These are phyloP conservation scores for Mycosphaerella arachidis DNA, from an alignment of 2,329 filamentous ascomycete species.

Conservation along the genomic window DNA sequence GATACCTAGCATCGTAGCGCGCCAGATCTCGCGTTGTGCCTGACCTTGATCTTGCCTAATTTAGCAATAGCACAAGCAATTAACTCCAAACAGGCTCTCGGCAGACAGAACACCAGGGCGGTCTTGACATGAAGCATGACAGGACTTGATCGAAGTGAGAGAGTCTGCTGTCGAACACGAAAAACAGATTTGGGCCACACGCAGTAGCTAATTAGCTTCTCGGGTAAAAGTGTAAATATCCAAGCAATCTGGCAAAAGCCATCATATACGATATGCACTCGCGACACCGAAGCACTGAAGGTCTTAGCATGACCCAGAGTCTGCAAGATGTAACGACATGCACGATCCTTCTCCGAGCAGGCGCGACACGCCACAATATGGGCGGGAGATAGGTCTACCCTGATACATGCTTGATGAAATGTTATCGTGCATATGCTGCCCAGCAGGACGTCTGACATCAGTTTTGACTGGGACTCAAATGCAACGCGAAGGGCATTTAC, in stretches of 20 bases:
- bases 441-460: background rate
- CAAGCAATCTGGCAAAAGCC: background rate
- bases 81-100: background rate
- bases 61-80: background rate
- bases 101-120: background rate
- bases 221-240: background rate
- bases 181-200: background rate
- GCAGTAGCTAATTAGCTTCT: background rate
- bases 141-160: background rate
- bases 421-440: background rate
- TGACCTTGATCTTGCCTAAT: background rate
- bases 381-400: background rate
- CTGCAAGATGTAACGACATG: background rate
- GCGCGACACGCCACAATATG: background rate
- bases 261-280: background rate
- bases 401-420: background rate
- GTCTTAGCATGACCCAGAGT: background rate
- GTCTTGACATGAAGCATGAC: background rate
- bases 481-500: background rate
- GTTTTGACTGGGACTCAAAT: background rate
- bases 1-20: background rate
- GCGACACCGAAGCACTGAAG: background rate
- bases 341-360: background rate
- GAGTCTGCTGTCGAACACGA: background rate
- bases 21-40: conserved; percentile 5